Percentiles rank a stretch among this genome's conserved stretches.
phyloP scores from a whole-genome alignment of 306 rosid genomes.

The Inga oerstediana region DNA sequence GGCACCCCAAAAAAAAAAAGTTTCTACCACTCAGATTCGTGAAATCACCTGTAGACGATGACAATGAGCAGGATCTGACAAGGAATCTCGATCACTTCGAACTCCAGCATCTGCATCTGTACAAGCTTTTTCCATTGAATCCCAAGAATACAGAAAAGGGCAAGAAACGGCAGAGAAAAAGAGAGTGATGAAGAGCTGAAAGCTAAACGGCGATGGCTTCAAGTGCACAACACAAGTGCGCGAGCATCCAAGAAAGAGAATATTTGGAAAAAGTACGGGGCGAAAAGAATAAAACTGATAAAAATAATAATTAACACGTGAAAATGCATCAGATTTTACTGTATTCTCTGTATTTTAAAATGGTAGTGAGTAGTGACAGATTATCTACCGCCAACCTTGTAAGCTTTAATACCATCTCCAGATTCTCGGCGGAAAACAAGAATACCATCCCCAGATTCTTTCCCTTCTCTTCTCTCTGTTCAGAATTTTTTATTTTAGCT shows the following conservation, averaged over 20 bases:
- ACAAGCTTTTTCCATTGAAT: conserved; percentile 49
- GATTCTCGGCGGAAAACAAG: not conserved
- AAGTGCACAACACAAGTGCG: not conserved
- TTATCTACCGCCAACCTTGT: conserved; percentile 10
- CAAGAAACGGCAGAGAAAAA: conserved; percentile 27
- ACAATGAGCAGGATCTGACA: conserved; percentile 30
- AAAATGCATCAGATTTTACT: not conserved
- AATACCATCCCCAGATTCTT: not conserved
- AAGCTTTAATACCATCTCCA: not conserved
- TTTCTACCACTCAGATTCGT: not conserved
- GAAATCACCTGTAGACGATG: conserved; percentile 42
- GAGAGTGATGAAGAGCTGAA: not conserved
- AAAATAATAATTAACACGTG: not conserved
- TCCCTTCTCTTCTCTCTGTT: not conserved
- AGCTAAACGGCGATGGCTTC: conserved; percentile 2
- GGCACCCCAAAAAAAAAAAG: not conserved
- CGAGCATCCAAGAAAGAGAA: not conserved
- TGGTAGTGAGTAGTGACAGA: not conserved
- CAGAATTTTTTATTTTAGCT: not conserved
- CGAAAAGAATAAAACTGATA: not conserved
- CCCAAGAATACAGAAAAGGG: conserved; percentile 7
- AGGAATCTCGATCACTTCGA: conserved; percentile 35
- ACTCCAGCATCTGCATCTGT: conserved; percentile 43
- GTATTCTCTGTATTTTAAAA: not conserved
- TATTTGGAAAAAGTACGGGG: not conserved